Conservation (phyloP, 2,329 filamentous ascomycete species). For the Penicillium rolfsii region DNA sequence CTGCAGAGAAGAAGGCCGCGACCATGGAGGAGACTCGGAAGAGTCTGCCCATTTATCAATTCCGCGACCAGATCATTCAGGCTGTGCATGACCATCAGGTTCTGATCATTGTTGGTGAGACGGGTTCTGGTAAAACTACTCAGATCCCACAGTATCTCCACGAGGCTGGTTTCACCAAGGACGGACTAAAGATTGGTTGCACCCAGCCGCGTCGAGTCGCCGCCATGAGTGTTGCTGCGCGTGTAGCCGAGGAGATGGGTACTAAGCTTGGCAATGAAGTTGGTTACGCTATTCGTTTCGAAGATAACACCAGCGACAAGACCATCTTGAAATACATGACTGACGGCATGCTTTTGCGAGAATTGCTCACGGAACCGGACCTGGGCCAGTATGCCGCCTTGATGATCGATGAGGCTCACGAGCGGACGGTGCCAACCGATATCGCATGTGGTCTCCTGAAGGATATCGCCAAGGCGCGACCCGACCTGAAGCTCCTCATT, state of each 20-base stretch:
- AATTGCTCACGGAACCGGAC: slow-evolving; percentile 87
- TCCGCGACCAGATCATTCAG: slow-evolving; percentile 81
- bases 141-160: slow-evolving; percentile 92
- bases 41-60: slow-evolving; percentile 85
- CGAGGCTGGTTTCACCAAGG: slow-evolving; percentile 85
- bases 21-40: slow-evolving; percentile 92
- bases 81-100: slow-evolving; percentile 86
- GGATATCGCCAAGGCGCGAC: slow-evolving; percentile 79
- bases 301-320: slow-evolving; percentile 88
- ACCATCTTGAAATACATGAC: slow-evolving; percentile 96
- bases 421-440: slow-evolving; percentile 87
- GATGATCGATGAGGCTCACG: slow-evolving; percentile 98
- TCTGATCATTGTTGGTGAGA: slow-evolving; percentile 91
- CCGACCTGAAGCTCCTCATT: slow-evolving; percentile 86
- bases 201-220: slow-evolving; percentile 95
- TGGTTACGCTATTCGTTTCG: slow-evolving; percentile 92
- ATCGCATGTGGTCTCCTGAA: slow-evolving; percentile 87
- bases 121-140: slow-evolving; percentile 93
- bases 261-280: slow-evolving; percentile 89
- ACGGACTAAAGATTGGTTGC: slow-evolving; percentile 82
- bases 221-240: slow-evolving; percentile 95
- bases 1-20: slow-evolving; percentile 82
- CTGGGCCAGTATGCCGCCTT: slow-evolving; percentile 80
- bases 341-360: slow-evolving; percentile 89
- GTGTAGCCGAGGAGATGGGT: slow-evolving; percentile 92